These are phyloP conservation scores for Trichosporon sp. DNA, from an alignment of 1,284 basidiomycete genomes.

Conservation along the genomic window DNA sequence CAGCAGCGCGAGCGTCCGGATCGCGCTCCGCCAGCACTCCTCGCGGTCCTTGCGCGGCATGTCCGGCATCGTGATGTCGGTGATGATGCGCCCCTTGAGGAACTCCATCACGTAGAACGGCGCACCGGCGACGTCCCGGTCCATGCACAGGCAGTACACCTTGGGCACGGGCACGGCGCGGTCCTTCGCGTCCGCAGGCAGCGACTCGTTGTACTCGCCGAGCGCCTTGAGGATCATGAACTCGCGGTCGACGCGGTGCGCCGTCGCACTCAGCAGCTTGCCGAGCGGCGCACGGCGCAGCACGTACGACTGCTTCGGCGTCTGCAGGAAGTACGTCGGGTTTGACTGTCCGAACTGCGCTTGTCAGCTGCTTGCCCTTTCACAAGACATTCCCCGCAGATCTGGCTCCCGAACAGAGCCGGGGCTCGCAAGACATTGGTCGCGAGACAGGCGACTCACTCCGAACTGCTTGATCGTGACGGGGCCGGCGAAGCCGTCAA, in stretches of 20 bases:
- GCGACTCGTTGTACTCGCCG: constrained; percentile 61
- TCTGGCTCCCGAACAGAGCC: background rate
- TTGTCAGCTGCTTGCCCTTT: background rate
- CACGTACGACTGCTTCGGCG: constrained; percentile 52
- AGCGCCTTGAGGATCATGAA: constrained; percentile 74
- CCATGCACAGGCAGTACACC: constrained; percentile 77
- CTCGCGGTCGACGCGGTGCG: constrained; percentile 91
- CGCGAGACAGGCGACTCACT: constrained; percentile 52
- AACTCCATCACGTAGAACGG: constrained; percentile 96
- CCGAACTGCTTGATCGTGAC: constrained; percentile 87
- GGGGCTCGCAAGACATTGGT: background rate
- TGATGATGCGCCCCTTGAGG: constrained; percentile 86
- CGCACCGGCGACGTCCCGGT: constrained; percentile 71
- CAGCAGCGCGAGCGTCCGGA: constrained; percentile 68
- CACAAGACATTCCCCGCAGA: background rate
- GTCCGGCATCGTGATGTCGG: constrained; percentile 71
- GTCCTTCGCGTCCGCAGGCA: constrained; percentile 6
- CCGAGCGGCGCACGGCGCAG: constrained; percentile 93
- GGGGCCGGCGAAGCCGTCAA: constrained; percentile 61
- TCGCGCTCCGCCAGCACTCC: constrained; percentile 73
- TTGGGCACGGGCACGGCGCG: constrained; percentile 73
- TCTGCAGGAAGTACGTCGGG: constrained; percentile 68
- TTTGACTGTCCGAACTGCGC: constrained; percentile 63
- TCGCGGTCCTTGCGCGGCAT: constrained; percentile 59
- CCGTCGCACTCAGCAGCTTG: constrained; percentile 75